These are phyloP conservation scores for Pachyrhizus erosus DNA, from an alignment of 306 rosid species.

Conservation along the genomic window DNA sequence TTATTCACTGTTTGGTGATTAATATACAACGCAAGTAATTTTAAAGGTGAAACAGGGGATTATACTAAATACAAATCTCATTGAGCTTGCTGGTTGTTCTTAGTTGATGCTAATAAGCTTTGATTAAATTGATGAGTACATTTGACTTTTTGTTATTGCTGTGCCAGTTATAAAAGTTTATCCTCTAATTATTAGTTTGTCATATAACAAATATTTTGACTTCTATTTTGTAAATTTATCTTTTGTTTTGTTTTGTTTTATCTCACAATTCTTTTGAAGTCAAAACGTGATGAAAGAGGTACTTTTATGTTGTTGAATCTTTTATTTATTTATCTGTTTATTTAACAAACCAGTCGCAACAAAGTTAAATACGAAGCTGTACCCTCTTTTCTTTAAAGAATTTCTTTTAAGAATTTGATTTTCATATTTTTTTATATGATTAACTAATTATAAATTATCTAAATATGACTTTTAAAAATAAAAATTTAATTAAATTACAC, in stretches of 20 bases:
- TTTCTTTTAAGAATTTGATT: background rate
- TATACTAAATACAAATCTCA: background rate
- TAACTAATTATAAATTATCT: background rate
- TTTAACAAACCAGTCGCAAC: background rate
- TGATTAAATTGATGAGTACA: background rate
- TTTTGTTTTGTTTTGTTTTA: constrained; percentile 1
- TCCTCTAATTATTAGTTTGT: background rate
- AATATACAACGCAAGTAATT: background rate
- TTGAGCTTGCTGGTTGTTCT: no score
- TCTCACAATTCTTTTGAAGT: background rate
- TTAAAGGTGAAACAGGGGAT: background rate
- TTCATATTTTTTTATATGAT: background rate
- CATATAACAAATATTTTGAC: background rate
- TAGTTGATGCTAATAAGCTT: background rate
- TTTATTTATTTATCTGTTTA: background rate
- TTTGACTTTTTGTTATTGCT: background rate
- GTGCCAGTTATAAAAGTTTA: background rate
- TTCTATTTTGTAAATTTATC: background rate
- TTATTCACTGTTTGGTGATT: background rate
- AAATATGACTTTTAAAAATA: background rate
- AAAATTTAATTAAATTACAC: background rate
- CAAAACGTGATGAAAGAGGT: background rate
- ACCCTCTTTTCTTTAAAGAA: background rate
- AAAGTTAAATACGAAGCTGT: background rate
- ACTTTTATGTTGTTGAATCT: background rate